A percentile compares a stretch with the other conserved stretches of the same genome.
phyloP scores from a whole-genome alignment of 2,329 filamentous ascomycete genomes.

The Periconia sp. region DNA sequence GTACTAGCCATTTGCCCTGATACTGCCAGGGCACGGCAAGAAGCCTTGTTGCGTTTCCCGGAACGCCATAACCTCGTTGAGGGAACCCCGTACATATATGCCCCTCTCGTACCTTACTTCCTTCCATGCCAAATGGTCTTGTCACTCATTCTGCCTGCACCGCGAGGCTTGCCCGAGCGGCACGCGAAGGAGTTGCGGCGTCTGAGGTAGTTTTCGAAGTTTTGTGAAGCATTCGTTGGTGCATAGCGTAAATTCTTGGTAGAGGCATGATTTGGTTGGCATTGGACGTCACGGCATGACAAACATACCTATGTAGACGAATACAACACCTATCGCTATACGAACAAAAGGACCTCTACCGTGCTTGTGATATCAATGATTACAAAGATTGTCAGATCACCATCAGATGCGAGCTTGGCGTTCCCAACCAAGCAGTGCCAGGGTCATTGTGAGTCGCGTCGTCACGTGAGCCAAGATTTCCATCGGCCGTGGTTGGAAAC shows the following conservation, averaged over 20 bases:
- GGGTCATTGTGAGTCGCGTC: no score
- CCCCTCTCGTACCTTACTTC: constrained; percentile 5
- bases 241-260: constrained; percentile 21
- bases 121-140: background rate
- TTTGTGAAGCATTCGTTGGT: constrained; percentile 6
- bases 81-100: background rate
- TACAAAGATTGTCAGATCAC: no score
- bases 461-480: constrained; percentile 10
- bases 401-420: no score
- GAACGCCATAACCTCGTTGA: no score
- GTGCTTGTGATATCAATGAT: no score
- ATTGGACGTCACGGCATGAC: constrained; percentile 16
- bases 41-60: no score
- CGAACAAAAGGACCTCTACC: no score
- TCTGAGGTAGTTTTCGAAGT: background rate
- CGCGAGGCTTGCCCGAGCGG: background rate
- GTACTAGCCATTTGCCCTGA: no score
- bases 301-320: constrained; percentile 26
- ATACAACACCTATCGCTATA: no score
- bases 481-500: constrained; percentile 1
- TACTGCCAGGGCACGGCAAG: no score
- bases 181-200: constrained; percentile 8
- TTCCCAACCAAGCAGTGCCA: no score
- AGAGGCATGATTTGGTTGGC: constrained; percentile 18
- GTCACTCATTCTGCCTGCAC: background rate